Conservation (phyloP, 2,329 filamentous ascomycete genomes). For the Chalaropsis thielavioides region DNA sequence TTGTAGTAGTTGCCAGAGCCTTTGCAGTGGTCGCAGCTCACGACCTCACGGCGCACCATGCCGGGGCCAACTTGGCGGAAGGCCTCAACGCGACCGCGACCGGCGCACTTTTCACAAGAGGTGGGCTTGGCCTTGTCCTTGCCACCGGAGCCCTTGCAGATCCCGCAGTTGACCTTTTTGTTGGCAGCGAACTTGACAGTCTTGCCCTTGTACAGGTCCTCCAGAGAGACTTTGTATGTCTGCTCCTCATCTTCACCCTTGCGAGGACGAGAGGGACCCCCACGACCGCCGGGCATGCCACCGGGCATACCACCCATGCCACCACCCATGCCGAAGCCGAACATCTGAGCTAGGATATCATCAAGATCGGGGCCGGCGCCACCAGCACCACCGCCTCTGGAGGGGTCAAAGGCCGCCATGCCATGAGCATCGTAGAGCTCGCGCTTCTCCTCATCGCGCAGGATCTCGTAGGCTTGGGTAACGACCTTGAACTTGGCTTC, state of each 20-base stretch:
- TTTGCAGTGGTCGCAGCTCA: conserved; percentile 68
- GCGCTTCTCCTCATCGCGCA: conserved; percentile 88
- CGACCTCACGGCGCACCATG: conserved; percentile 65
- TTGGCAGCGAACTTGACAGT: conserved; percentile 90
- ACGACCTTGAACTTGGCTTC: conserved; percentile 88
- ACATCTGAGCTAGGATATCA: conserved; percentile 89
- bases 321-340: conserved; percentile 49
- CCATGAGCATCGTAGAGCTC: conserved; percentile 84
- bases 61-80: conserved; percentile 76
- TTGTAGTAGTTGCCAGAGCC: conserved; percentile 79
- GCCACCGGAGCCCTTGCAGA: conserved; percentile 78
- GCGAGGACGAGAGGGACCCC: conserved; percentile 45
- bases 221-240: conserved; percentile 76
- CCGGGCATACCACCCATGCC: conserved; percentile 30
- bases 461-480: conserved; percentile 92
- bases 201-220: conserved; percentile 97
- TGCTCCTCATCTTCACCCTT: conserved; percentile 77
- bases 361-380: conserved; percentile 61
- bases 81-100: conserved; percentile 60
- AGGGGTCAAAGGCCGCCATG: conserved; percentile 87
- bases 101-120: conserved; percentile 71
- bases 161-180: conserved; percentile 78
- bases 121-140: conserved; percentile 82
- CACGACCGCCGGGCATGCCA: conserved; percentile 28
- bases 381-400: conserved; percentile 40